Base-by-base conservation (phyloP, 1,284 basidiomycete species). In the Apiotrichum sp. region DNA sequence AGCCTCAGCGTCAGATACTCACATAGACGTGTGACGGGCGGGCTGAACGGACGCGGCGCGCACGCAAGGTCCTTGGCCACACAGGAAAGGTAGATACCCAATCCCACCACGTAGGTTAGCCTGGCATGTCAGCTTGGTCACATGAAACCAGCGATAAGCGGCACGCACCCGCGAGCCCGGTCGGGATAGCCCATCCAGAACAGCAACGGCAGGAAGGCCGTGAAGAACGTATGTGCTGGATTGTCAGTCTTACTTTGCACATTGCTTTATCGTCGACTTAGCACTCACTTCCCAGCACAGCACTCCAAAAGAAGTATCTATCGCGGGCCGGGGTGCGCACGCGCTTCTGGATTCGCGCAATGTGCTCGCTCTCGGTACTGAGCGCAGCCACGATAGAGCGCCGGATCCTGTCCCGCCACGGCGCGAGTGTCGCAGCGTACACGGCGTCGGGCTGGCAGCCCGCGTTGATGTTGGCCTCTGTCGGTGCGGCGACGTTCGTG, bases 1-100 rank as follows among this genome's bases (percentile, higher is more conserved):
- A 22, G 22, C 22, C 22, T 22, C 22, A 22, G 22, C 22, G 22
- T 22, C 22, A 22, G 22, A 22, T 29, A 67, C 73, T 61, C 50
- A 75, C 75, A 68, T 3, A 98, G 79, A 40, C 95, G 83, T 6
- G 86, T 86, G 6, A 97, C 88, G 0, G 93, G 93, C 1, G 95
- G 95, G 6, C 87, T 83, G 70, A 86, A 93, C 0, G 95, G 95
- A 35, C 95, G 80, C 10, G 95, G 93, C 0, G 91, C 84, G 73
- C 95, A 98, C 43, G 90, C 82, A 6, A 93, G 79, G 68, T 98
- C 95, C 75, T 95, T 97, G 57, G 87, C 73, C 59, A 91, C 86
- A 2, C 88, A 95, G 0, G 88, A 85, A 9, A 83, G 72, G 75
- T 91, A 97, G 35, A 91, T 89, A 6, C 92, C 92, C 5, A 87